These are phyloP conservation scores for Penicillium cinerascens DNA, from an alignment of 495 filamentous ascomycete genomes.

Conservation along the genomic window DNA sequence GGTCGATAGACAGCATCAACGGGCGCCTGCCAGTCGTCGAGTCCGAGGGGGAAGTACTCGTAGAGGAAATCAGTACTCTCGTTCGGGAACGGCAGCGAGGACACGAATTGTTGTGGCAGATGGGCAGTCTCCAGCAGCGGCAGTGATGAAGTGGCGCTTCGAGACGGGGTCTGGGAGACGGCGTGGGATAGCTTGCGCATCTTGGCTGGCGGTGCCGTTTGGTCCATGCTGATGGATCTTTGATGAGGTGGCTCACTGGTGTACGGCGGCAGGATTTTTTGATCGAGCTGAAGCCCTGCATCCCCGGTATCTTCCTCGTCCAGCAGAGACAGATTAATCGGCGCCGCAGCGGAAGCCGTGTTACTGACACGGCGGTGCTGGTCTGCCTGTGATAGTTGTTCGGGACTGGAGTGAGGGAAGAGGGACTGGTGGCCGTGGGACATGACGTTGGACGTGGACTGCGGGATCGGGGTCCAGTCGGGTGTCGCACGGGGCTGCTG, in stretches of 20 bases:
- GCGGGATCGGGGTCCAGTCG: conserved; percentile 41
- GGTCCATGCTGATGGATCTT: conserved; percentile 20
- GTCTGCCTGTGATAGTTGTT: conserved; percentile 39
- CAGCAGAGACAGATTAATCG: conserved; percentile 70
- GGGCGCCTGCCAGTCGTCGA: conserved; percentile 90
- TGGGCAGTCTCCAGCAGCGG: conserved; percentile 39
- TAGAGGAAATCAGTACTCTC: conserved; percentile 80
- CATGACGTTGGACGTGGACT: conserved; percentile 23
- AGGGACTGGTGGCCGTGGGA: conserved; percentile 37
- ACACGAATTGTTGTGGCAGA: conserved; percentile 36
- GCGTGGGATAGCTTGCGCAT: conserved; percentile 42
- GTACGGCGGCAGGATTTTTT: conserved; percentile 24
- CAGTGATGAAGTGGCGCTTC: conserved; percentile 32
- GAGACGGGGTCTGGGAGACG: conserved; percentile 29
- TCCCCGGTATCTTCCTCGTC: conserved; percentile 61
- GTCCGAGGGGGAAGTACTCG: conserved; percentile 84
- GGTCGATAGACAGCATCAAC: conserved; percentile 92
- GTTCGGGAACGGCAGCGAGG: conserved; percentile 52
- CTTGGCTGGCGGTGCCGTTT: conserved; percentile 36
- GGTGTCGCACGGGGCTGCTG: conserved; percentile 33
- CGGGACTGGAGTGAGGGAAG: conserved; percentile 54
- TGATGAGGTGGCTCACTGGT: conserved; percentile 27
- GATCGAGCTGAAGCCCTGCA: conserved; percentile 20
- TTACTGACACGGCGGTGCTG: conserved; percentile 26
- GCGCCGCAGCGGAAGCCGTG: conserved; percentile 35